phyloP scores from a whole-genome alignment of 371 early-diverging fungal genomes.

The Actinomortierella wolfii region DNA sequence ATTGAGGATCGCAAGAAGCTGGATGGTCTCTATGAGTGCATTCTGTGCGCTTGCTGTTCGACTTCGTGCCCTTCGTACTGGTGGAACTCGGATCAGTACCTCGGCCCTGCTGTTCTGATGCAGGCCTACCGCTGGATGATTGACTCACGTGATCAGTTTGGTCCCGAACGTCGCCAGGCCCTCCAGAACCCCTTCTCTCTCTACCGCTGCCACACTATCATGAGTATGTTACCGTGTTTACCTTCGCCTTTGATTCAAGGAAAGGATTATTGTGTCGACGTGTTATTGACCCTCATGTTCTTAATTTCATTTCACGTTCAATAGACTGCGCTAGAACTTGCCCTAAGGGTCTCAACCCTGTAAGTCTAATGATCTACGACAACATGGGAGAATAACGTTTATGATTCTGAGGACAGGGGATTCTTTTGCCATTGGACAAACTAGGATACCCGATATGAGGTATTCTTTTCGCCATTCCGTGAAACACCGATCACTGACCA shows the following conservation, averaged over 20 bases:
- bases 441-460: too few species aligned
- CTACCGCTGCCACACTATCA: slow-evolving; percentile 98
- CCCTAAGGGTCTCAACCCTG: slow-evolving; percentile 96
- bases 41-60: slow-evolving; percentile 97
- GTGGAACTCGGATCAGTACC: slow-evolving; percentile 95
- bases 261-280: too few species aligned
- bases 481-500: not conserved
- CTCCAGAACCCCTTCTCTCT: slow-evolving; percentile 95
- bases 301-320: not conserved
- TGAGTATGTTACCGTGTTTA: slow-evolving; percentile 60
- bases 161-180: slow-evolving; percentile 83
- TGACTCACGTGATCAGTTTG: slow-evolving; percentile 94
- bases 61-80: slow-evolving; percentile 97
- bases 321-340: slow-evolving; percentile 91
- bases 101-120: slow-evolving; percentile 96
- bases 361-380: slow-evolving; percentile 10
- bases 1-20: slow-evolving; percentile 95
- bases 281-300: too few species aligned
- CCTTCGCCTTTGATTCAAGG: too few species aligned
- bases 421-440: too few species aligned
- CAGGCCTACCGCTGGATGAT: slow-evolving; percentile 99
- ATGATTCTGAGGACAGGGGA: too few species aligned
- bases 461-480: not conserved
- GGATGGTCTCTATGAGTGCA: slow-evolving; percentile 97
- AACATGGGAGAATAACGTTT: too few species aligned